phyloP scores from a whole-genome alignment of 495 filamentous ascomycete species.

The Penicillium ochrochloron region DNA sequence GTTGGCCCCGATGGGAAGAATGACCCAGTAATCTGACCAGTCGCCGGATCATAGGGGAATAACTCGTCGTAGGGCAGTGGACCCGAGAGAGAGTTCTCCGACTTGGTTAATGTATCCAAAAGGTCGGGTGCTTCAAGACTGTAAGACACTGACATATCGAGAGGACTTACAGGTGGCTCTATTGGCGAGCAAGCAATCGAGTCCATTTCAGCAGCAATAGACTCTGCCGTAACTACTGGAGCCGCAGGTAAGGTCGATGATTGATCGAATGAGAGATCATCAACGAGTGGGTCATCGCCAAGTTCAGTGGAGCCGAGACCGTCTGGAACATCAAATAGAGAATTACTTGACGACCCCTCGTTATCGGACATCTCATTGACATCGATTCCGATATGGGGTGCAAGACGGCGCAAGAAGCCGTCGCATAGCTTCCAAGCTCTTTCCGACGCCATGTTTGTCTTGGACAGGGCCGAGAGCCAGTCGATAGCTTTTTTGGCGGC shows the following conservation, averaged over 20 bases:
- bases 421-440: constrained; percentile 58
- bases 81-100: constrained; percentile 28
- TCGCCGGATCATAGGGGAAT: constrained; percentile 45
- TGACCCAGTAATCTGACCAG: constrained; percentile 48
- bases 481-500: constrained; percentile 59
- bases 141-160: constrained; percentile 25
- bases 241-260: constrained; percentile 18
- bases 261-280: constrained; percentile 30
- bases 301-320: constrained; percentile 9
- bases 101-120: constrained; percentile 33
- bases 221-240: constrained; percentile 19
- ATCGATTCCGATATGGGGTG: constrained; percentile 40
- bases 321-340: constrained; percentile 26
- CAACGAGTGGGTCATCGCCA: constrained; percentile 14
- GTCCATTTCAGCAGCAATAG: constrained; percentile 32
- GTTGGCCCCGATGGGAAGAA: constrained; percentile 42
- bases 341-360: constrained; percentile 28
- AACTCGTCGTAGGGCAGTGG: constrained; percentile 39
- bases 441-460: constrained; percentile 49
- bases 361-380: constrained; percentile 32
- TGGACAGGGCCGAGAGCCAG: constrained; percentile 56
- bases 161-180: constrained; percentile 26
- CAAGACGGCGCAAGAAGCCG: constrained; percentile 50
- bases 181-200: constrained; percentile 37
- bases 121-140: constrained; percentile 32